phyloP scores from a whole-genome alignment of 1,139 yeast species.

The Sugiyamaella sp. region DNA sequence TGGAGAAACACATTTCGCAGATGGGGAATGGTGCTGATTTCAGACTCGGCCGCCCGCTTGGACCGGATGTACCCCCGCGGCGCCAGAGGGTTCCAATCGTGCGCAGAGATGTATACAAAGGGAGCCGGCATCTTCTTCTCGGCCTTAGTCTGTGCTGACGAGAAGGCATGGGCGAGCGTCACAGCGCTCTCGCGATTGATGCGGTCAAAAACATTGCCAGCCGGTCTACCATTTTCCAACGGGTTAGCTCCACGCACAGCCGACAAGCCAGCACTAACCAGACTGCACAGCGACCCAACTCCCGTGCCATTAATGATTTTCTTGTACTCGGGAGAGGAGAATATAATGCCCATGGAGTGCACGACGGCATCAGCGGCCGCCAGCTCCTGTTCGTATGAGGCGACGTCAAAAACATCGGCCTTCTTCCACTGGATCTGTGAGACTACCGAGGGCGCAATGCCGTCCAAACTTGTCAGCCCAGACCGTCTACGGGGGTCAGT shows the following conservation, averaged over 20 bases:
- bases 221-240: conserved; percentile 23
- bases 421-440: conserved; percentile 65
- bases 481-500: conserved; percentile 17
- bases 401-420: conserved; percentile 70
- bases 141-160: conserved; percentile 26
- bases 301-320: conserved; percentile 36
- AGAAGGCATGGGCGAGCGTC: conserved; percentile 59
- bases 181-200: conserved; percentile 74
- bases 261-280: conserved; percentile 14
- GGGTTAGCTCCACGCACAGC: conserved; percentile 35
- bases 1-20: conserved; percentile 66
- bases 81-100: conserved; percentile 61
- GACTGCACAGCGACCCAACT: conserved; percentile 18
- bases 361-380: conserved; percentile 65
- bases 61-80: conserved; percentile 64
- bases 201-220: conserved; percentile 50
- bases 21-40: conserved; percentile 44
- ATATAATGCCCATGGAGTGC: conserved; percentile 77
- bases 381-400: conserved; percentile 54
- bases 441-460: conserved; percentile 49
- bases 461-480: conserved; percentile 16
- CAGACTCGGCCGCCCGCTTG: conserved; percentile 75
- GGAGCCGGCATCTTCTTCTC: conserved; percentile 38
- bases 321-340: conserved; percentile 72
- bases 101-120: conserved; percentile 83